Evolutionary conservation across 108 stramenopile genomes (phyloP), one percentile per base, ranked within the genome.

Genomic region (Asterionellopsis glacialis): DNA sequence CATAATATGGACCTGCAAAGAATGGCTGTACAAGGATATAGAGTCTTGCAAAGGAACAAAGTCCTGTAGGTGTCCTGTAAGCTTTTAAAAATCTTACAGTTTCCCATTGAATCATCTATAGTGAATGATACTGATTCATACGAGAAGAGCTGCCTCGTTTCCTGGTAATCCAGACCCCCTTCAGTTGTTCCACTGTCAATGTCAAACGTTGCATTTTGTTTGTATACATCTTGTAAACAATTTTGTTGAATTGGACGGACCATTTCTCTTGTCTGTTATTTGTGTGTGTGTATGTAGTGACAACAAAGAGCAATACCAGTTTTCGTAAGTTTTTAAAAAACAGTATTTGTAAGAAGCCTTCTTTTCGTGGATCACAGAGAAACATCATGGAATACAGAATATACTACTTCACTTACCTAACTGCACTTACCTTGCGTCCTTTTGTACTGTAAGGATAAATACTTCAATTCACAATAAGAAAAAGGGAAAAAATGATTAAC

Each of bases 21-120:
- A 85, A 78, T 5, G 90, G 85, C 21, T 85, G 57, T 11, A 84
- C 55, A 9, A 84, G 64, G 16, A 79, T 70, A 56, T 86, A 91
- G 4, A 91, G 39, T 27, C 86, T 57, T 12, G 71, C 81, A 57
- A 91, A 91, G 45, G 81, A 72, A 45, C 90, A 55, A 24, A 91
- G 43, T 3, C 82, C 84, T 54, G 86, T 84, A 18, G 90, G 90
- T 11, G 90, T 91, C 19, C 90, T 79, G 49, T 91, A 91, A 11
- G 52, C 67, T 59, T 91, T 91, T 64, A 87, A 77, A 67, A 85
- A 69, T 15, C 82, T 58, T 58, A 85, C 26, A 23, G 69, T 73
- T 43, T 91, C 90, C 57, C 18, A 69, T 70, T 14, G 65, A 63
- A 50, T 64, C 72, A 54, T 64, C 70, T 57, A 75, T 65, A 40